Base-by-base conservation (phyloP, 1,284 basidiomycete species). In the Microbotryum scabiosae region DNA sequence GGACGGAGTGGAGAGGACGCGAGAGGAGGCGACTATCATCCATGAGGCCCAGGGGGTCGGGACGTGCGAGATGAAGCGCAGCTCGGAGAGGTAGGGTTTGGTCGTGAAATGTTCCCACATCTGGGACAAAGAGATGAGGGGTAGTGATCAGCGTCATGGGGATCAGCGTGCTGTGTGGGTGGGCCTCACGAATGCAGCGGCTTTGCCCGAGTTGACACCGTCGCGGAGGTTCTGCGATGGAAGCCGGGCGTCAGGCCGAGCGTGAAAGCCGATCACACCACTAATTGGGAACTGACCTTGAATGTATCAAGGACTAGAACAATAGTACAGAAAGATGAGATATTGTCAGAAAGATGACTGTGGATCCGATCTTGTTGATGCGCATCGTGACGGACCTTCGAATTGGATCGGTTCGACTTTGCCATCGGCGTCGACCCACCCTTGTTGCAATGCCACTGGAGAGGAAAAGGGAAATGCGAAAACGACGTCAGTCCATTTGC, bases 31-130 rank as follows among this genome's bases (percentile, higher is more conserved):
- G 26, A 88, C 90, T 70, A 96, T 88, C 60, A 88, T 79, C 94
- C 94, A 98, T 2, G 88, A 92, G 20, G 92, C 89, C 94, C 94
- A 98, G 0, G 94, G 94, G 0, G 93, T 97, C 45, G 85, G 86
- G 1, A 91, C 86, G 5, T 83, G 84, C 20, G 88, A 89, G 66
- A 94, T 89, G 85, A 92, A 74, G 45, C 72, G 67, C 8, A 70
- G 64, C 26, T 71, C 66, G 48, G 59, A 54, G 16, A 66, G 62
- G 63, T 83, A 96, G 1, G 94, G 93, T 74, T 97, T 97, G 20
- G 93, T 97, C 2, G 94, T 97, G 76, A 96, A 97, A 32, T 59
- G 55, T 41, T 69, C 67, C 67, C 67, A 69, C 62, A 68, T 64
- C 62, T 66, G 54, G 16, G 2, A 18, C 20, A 5, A 16, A 12